phyloP scores from a whole-genome alignment of 305 asterid species.

The Caryopteris hybrid region DNA sequence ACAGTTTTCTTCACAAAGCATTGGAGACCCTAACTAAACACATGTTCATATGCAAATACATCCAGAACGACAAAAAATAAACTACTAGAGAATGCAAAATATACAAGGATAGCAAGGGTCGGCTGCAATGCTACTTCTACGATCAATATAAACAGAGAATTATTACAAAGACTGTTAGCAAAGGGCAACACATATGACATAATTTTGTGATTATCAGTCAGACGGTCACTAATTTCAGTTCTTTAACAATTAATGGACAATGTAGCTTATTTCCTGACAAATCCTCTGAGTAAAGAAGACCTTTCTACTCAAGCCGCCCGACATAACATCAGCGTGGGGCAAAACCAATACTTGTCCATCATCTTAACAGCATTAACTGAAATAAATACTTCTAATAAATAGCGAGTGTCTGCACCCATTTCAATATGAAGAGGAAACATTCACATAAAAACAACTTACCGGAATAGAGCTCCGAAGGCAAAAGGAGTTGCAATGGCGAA shows the following conservation, averaged over 20 bases:
- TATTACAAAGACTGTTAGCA: not conserved
- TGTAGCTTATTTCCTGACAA: not conserved
- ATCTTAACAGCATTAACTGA: not conserved
- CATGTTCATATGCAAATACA: not conserved
- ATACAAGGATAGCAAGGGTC: not conserved
- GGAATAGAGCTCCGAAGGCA: conserved; percentile 54
- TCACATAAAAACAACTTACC: conserved; percentile 26
- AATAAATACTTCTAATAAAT: not conserved
- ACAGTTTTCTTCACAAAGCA: not conserved
- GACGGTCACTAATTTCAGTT: not conserved
- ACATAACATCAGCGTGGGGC: not conserved
- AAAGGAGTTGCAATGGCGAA: conserved; percentile 53
- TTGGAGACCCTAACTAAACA: not conserved
- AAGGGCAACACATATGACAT: not conserved
- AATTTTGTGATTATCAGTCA: too few relatives aligned
- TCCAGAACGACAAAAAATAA: not conserved
- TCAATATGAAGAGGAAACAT: not conserved
- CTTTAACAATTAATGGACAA: not conserved
- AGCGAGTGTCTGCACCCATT: not conserved
- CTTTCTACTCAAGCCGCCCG: not conserved
- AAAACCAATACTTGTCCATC: not conserved
- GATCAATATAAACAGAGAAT: not conserved
- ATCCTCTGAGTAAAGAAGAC: not conserved
- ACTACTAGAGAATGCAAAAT: not conserved
- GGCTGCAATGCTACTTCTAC: not conserved